phyloP scores from a whole-genome alignment of 768 basidiomycete species.

The Exidia glandulosa region DNA sequence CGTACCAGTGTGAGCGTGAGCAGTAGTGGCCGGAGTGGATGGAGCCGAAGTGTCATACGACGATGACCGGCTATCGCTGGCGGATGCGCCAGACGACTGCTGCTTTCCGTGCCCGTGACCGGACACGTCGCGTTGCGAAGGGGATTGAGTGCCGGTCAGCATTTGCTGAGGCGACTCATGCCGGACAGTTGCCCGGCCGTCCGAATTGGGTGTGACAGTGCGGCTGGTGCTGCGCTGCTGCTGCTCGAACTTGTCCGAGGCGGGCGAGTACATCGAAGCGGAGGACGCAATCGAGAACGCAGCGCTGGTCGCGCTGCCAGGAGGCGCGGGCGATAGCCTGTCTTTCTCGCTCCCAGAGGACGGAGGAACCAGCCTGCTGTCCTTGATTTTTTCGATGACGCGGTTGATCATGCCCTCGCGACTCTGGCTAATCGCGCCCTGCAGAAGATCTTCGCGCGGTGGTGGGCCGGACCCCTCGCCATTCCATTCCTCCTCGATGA shows the following conservation, averaged over 20 bases:
- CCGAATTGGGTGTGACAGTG: background rate
- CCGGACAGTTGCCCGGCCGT: background rate
- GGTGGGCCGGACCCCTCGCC: constrained; percentile 17
- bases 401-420: constrained; percentile 55
- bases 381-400: constrained; percentile 66
- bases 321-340: constrained; percentile 5
- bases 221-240: background rate
- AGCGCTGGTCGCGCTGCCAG: constrained; percentile 1
- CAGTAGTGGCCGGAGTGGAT: background rate
- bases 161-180: background rate
- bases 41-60: background rate
- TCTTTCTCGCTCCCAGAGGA: background rate
- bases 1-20: background rate
- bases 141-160: background rate
- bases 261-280: background rate
- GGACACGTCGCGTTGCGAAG: background rate
- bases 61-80: background rate
- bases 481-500: constrained; percentile 84
- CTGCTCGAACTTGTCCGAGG: background rate
- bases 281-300: background rate
- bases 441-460: constrained; percentile 49
- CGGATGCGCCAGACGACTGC: background rate
- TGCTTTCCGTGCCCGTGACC: background rate
- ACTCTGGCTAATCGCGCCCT: constrained; percentile 46
- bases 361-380: constrained; percentile 27